Evolutionary conservation across 2,329 filamentous ascomycete species (phyloP).

Genomic region (Calonectria montana): DNA sequence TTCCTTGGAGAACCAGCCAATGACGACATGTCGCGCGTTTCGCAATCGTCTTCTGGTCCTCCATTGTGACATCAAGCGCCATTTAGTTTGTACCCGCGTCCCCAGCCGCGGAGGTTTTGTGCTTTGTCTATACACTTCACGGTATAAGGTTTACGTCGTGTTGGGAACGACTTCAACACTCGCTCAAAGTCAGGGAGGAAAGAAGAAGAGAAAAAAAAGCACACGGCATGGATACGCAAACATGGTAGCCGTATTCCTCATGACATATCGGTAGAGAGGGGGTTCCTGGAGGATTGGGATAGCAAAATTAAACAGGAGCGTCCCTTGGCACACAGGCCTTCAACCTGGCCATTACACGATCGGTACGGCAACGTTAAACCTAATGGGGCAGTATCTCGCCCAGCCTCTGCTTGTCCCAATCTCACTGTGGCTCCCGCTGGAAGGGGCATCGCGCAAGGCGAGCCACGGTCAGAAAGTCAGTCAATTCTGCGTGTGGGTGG

Average conservation of each 20-base stretch:
- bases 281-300: constrained; percentile 8
- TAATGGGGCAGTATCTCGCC: constrained; percentile 29
- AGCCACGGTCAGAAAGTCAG: constrained; percentile 3
- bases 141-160: background rate
- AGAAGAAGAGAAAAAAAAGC: background rate
- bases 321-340: background rate
- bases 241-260: background rate
- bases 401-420: constrained; percentile 13
- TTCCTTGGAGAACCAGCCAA: constrained; percentile 33
- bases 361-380: constrained; percentile 27
- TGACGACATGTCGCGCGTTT: constrained; percentile 26
- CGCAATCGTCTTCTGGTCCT: constrained; percentile 7
- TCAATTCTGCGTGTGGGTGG: constrained; percentile 14
- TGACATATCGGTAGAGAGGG: background rate
- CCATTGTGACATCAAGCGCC: constrained; percentile 14
- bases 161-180: background rate
- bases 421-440: constrained; percentile 22
- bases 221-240: background rate
- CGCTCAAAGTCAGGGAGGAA: background rate
- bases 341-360: background rate
- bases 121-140: background rate
- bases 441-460: constrained; percentile 7
- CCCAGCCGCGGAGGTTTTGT: constrained; percentile 5
- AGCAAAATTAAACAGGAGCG: constrained; percentile 16
- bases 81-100: background rate